A percentile compares a stretch with the other conserved stretches of the same genome.
Conservation (phyloP, 202 grass and related monocot genomes). For the Musa balbisiana region DNA sequence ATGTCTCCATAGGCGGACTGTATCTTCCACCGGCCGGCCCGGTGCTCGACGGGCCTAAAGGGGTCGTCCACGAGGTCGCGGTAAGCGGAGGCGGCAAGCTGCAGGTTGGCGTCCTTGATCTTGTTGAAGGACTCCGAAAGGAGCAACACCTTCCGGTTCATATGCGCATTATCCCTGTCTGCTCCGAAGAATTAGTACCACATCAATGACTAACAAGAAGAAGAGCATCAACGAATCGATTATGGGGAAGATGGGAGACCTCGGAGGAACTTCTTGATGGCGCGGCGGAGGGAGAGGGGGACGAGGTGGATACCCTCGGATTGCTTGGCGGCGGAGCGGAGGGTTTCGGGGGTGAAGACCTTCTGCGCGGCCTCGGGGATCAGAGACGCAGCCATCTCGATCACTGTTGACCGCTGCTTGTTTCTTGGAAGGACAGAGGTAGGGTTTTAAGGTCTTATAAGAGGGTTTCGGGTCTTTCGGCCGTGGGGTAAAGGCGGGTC, state of each 20-base stretch:
- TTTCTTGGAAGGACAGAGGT: too few relatives aligned
- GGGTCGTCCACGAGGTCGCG: slow-evolving; percentile 66
- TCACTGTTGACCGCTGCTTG: too few relatives aligned
- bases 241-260: slow-evolving; percentile 26
- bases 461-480: too few relatives aligned
- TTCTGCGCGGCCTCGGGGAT: slow-evolving; percentile 44
- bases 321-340: slow-evolving; percentile 70
- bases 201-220: slow-evolving; percentile 10
- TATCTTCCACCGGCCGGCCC: slow-evolving; percentile 73
- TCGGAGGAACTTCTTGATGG: slow-evolving; percentile 85
- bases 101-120: slow-evolving; percentile 60
- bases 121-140: slow-evolving; percentile 40
- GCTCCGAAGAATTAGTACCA: background rate
- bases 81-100: slow-evolving; percentile 62
- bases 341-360: slow-evolving; percentile 61
- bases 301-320: slow-evolving; percentile 70
- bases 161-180: slow-evolving; percentile 50
- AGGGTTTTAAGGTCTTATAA: too few relatives aligned
- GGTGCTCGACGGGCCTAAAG: slow-evolving; percentile 42
- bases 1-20: slow-evolving; percentile 70
- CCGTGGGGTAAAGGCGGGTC: too few relatives aligned
- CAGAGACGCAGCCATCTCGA: slow-evolving; percentile 45
- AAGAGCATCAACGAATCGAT: background rate
- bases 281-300: slow-evolving; percentile 63
- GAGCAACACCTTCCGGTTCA: slow-evolving; percentile 66